Percentiles rank a stretch among this genome's conserved stretches.
phyloP scores from a whole-genome alignment of 192 early-diverging fungal species.

The Rhizophagus prolifer region DNA sequence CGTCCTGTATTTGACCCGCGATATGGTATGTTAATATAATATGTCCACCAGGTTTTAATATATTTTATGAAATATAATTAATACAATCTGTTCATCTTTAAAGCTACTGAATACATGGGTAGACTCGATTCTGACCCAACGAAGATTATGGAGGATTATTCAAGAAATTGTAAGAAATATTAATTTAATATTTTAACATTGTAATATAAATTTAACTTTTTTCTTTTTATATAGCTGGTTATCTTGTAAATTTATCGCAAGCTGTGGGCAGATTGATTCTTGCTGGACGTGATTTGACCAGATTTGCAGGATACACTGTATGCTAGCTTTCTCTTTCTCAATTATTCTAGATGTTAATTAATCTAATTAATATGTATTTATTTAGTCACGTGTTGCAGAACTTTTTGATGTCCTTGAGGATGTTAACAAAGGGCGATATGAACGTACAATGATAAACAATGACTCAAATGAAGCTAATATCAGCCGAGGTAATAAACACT shows the following conservation, averaged over 20 bases:
- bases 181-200: background rate
- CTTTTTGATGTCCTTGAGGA: conserved; percentile 58
- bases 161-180: conserved; percentile 53
- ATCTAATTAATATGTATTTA: background rate
- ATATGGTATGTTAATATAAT: conserved; percentile 43
- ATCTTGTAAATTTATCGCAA: conserved; percentile 63
- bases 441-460: conserved; percentile 52
- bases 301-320: conserved; percentile 63
- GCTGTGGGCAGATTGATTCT: conserved; percentile 62
- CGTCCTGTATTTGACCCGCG: conserved; percentile 59
- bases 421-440: conserved; percentile 55
- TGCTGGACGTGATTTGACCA: conserved; percentile 63
- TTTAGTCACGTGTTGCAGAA: conserved; percentile 55
- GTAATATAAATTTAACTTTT: background rate
- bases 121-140: conserved; percentile 48
- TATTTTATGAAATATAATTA: background rate
- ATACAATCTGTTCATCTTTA: background rate
- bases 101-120: conserved; percentile 60
- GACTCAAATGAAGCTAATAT: conserved; percentile 36
- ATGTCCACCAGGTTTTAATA: background rate
- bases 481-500: conserved; percentile 32
- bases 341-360: background rate
- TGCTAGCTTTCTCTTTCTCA: background rate
- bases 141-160: conserved; percentile 62
- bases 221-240: conserved; percentile 42